These are phyloP conservation scores for Pulveroboletus frians DNA, from an alignment of 768 basidiomycete genomes.

Conservation along the genomic window DNA sequence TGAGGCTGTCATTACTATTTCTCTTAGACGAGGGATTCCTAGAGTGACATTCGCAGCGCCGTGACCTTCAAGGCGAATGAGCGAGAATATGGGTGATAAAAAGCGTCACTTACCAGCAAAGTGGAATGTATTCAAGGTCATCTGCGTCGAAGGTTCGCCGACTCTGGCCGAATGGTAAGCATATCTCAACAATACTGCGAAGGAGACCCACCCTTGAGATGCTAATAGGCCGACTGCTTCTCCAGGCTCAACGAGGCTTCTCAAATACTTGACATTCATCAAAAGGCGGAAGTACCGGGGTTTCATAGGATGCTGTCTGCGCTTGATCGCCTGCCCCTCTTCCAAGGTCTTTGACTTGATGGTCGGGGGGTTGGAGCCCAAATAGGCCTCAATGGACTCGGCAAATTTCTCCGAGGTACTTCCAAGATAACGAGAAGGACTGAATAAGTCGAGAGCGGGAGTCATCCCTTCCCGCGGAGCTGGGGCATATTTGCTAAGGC, in stretches of 20 bases:
- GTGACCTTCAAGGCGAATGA: conserved; percentile 57
- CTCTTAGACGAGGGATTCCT: conserved; percentile 96
- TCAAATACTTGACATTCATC: conserved; percentile 91
- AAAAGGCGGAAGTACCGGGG: conserved; percentile 66
- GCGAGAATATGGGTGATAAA: neutral
- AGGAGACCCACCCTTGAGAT: conserved; percentile 78
- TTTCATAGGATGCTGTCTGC: conserved; percentile 43
- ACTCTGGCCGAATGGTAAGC: conserved; percentile 48
- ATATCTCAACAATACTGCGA: neutral
- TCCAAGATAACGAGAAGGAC: conserved; percentile 77
- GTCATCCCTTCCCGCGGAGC: conserved; percentile 58
- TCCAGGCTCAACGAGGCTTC: conserved; percentile 91
- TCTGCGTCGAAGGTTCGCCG: conserved; percentile 98
- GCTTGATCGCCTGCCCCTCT: conserved; percentile 36
- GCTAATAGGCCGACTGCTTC: conserved; percentile 98
- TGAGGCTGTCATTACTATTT: conserved; percentile 99
- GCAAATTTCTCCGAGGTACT: conserved; percentile 93
- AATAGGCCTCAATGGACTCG: conserved; percentile 68
- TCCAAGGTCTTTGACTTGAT: conserved; percentile 38
- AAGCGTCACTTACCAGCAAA: conserved; percentile 69
- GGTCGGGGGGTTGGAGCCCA: conserved; percentile 67
- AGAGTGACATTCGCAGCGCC: conserved; percentile 99
- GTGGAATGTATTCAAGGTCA: conserved; percentile 99
- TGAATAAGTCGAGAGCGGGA: conserved; percentile 71
- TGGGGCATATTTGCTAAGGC: conserved; percentile 35